phyloP scores from a whole-genome alignment of 257 asterid species.

The Nicotiana tabacum region DNA sequence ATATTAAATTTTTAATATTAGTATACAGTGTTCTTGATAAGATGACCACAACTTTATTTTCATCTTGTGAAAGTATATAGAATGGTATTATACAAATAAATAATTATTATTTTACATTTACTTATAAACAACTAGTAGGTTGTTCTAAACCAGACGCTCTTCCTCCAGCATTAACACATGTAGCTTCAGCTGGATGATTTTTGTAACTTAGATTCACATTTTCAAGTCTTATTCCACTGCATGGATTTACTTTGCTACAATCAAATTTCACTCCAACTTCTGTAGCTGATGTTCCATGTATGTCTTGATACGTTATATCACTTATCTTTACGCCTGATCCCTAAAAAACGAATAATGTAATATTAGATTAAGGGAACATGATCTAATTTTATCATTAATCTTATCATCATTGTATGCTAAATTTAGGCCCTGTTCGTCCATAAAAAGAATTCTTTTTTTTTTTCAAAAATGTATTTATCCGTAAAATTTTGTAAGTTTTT shows the following conservation, averaged over 20 bases:
- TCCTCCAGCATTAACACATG: conserved; percentile 12
- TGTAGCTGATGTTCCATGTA: conserved; percentile 17
- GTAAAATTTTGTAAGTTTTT: too few species aligned
- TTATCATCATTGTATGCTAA: neutral
- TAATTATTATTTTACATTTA: neutral
- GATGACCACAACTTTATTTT: too few species aligned
- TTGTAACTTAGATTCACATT: conserved; percentile 6
- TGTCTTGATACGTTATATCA: conserved; percentile 12
- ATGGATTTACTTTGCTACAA: conserved; percentile 11
- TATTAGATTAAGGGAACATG: neutral
- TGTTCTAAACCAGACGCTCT: neutral
- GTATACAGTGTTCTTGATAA: too few species aligned
- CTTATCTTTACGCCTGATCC: conserved; percentile 12
- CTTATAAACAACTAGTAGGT: conserved; percentile 2
- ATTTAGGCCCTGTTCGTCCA: too few species aligned
- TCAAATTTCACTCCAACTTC: conserved; percentile 4
- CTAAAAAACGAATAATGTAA: neutral
- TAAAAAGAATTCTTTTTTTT: too few species aligned
- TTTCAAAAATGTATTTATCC: too few species aligned
- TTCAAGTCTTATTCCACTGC: conserved; percentile 8
- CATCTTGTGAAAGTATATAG: too few species aligned
- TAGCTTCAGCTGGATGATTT: neutral
- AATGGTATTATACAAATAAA: neutral
- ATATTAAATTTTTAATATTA: too few species aligned
- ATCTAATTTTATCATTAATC: neutral